A percentile compares a stretch with the other conserved stretches of the same genome.
Conservation (phyloP, 208 protist species). For the Acanthamoeba polyphaga region DNA sequence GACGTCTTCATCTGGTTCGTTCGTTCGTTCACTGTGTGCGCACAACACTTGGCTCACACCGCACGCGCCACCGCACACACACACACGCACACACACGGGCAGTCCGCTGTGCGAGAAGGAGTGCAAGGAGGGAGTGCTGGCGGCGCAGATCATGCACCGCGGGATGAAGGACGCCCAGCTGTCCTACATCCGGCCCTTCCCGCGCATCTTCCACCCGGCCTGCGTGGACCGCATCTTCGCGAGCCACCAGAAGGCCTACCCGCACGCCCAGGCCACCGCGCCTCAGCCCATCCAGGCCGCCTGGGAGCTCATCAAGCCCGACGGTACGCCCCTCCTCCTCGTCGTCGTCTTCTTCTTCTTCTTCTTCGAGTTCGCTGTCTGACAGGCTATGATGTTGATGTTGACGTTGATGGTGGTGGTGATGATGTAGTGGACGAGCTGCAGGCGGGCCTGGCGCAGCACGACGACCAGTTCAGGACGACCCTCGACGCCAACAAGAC, state of each 20-base stretch:
- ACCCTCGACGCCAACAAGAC: constrained; percentile 56
- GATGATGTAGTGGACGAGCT: constrained; percentile 38
- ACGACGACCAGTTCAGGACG: constrained; percentile 66
- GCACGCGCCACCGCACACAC: background rate
- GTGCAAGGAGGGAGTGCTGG: constrained; percentile 63
- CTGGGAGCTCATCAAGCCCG: constrained; percentile 53
- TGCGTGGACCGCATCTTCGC: constrained; percentile 52
- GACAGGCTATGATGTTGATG: background rate
- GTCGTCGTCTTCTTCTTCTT: background rate
- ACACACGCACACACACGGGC: background rate
- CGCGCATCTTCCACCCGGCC: constrained; percentile 44
- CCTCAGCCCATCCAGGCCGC: constrained; percentile 17
- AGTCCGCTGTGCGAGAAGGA: constrained; percentile 19
- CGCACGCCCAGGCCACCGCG: background rate
- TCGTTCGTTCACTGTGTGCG: background rate
- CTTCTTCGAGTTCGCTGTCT: background rate
- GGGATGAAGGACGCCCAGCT: constrained; percentile 59
- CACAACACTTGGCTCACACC: background rate
- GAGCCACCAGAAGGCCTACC: constrained; percentile 38
- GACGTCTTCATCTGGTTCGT: constrained; percentile 11
- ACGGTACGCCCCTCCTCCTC: background rate
- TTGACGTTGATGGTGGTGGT: background rate
- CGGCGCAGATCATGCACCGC: constrained; percentile 67
- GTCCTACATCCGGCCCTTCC: constrained; percentile 64
- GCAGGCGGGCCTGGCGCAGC: constrained; percentile 52